A percentile compares a stretch with the other conserved stretches of the same genome.
Conservation (phyloP, 805 yeast species). For the Starmera caribaea region DNA sequence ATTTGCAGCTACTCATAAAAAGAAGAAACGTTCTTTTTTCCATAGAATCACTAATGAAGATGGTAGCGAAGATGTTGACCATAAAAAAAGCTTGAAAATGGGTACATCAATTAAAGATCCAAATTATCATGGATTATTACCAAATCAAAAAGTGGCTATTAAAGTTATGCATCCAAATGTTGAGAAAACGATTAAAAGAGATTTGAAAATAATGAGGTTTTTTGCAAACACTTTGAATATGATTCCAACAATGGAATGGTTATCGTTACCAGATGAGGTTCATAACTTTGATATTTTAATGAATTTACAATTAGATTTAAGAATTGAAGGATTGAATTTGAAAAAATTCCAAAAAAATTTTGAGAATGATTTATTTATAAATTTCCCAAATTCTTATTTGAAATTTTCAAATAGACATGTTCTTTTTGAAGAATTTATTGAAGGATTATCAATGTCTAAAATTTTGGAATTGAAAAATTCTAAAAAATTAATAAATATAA, state of each 20-base stretch:
- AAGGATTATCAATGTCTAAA: slow-evolving; percentile 74
- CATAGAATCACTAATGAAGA: neutral
- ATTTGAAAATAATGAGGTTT: slow-evolving; percentile 71
- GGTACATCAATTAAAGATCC: slow-evolving; percentile 1
- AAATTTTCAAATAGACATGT: slow-evolving; percentile 59
- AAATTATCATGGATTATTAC: slow-evolving; percentile 16
- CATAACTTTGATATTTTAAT: slow-evolving; percentile 78
- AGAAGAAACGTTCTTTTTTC: slow-evolving; percentile 10
- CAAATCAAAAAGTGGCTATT: slow-evolving; percentile 65
- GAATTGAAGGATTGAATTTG: slow-evolving; percentile 83
- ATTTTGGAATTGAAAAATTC: slow-evolving; percentile 36
- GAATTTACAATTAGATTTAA: slow-evolving; percentile 79
- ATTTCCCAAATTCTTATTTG: slow-evolving; percentile 72
- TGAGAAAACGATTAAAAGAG: slow-evolving; percentile 62
- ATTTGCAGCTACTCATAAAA: slow-evolving; percentile 12
- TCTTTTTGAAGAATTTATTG: slow-evolving; percentile 75
- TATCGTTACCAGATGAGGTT: slow-evolving; percentile 90
- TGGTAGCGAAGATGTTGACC: no score
- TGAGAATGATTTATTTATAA: slow-evolving; percentile 43
- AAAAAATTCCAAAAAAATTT: slow-evolving; percentile 65
- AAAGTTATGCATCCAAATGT: slow-evolving; percentile 91
- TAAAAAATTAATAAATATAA: slow-evolving; percentile 31
- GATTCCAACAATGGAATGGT: slow-evolving; percentile 96
- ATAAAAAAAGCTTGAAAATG: slow-evolving; percentile 2
- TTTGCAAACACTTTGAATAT: slow-evolving; percentile 63